Evolutionary conservation across 495 filamentous ascomycete genomes (phyloP), one percentile per base, ranked within the genome.

Genomic region (Alectoria sarmentosa): DNA sequence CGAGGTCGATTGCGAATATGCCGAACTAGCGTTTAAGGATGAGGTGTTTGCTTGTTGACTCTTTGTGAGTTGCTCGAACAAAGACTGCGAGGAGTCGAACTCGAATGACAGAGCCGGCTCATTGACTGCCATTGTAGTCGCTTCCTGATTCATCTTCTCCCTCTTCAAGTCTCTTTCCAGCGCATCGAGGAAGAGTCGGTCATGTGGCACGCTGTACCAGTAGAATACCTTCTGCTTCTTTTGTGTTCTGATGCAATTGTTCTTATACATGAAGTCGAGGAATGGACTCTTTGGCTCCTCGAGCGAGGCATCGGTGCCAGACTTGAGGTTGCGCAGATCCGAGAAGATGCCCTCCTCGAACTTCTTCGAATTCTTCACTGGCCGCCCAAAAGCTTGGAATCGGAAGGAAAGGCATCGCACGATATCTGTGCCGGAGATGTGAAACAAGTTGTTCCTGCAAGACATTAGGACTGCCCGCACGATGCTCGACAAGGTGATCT

Each of bases 161-260:
- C 94, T 84, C 85, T 98, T 98, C 74, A 98, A 76, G 73, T 98
- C 94, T 64, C 94, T 87, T 79, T 98, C 94, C 74, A 98, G 80
- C 54, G 94, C 94, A 80, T 98, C 94, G 62, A 98, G 86, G 77
- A 98, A 98, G 46, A 98, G 86, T 41, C 94, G 86, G 78, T 98
- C 94, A 75, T 98, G 94, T 10, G 94, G 94, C 61, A 98, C 94
- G 78, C 92, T 96, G 76, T 98, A 98, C 94, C 94, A 98, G 78
- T 97, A 98, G 71, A 98, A 98, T 69, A 98, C 94, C 81, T 98
- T 98, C 73, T 98, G 94, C 83, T 98, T 98, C 85, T 98, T 98
- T 77, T 98, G 94, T 34, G 94, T 98, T 68, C 94, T 85, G 70
- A 98, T 98, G 83, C 94, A 98, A 77, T 98, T 98, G 82, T 98